Percentiles rank a stretch among this genome's conserved stretches.
These are phyloP conservation scores for Fusarium sp. DNA, from an alignment of 2,329 filamentous ascomycete species.

Conservation along the genomic window DNA sequence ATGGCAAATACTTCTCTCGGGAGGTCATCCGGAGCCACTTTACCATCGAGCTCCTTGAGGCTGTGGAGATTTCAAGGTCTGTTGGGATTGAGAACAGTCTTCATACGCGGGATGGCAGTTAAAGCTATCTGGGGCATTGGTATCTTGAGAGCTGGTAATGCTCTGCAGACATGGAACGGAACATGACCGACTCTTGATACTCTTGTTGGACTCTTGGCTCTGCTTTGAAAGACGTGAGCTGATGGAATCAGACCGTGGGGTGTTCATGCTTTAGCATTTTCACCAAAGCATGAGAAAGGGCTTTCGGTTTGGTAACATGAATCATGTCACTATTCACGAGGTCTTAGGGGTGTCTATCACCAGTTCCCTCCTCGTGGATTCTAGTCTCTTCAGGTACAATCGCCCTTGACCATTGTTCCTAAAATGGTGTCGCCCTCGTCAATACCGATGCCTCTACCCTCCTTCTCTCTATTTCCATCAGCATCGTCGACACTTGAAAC, in stretches of 20 bases:
- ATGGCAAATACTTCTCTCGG: background rate
- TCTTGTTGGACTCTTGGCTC: background rate
- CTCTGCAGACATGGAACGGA: too few species aligned
- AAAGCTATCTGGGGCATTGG: background rate
- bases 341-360: background rate
- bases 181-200: background rate
- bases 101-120: background rate
- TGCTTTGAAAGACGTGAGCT: background rate
- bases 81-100: background rate
- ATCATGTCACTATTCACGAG: background rate
- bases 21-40: background rate
- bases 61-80: background rate
- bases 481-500: too few species aligned
- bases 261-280: background rate
- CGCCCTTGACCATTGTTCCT: too few species aligned
- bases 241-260: background rate
- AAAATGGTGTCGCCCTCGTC: background rate
- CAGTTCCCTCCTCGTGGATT: background rate
- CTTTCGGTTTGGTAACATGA: background rate
- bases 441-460: too few species aligned
- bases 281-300: background rate
- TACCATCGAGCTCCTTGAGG: background rate
- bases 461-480: background rate
- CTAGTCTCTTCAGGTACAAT: background rate
- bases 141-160: background rate